Conservation (phyloP, 2,329 filamentous ascomycete genomes). For the Myriosclerotinia duriaeana region DNA sequence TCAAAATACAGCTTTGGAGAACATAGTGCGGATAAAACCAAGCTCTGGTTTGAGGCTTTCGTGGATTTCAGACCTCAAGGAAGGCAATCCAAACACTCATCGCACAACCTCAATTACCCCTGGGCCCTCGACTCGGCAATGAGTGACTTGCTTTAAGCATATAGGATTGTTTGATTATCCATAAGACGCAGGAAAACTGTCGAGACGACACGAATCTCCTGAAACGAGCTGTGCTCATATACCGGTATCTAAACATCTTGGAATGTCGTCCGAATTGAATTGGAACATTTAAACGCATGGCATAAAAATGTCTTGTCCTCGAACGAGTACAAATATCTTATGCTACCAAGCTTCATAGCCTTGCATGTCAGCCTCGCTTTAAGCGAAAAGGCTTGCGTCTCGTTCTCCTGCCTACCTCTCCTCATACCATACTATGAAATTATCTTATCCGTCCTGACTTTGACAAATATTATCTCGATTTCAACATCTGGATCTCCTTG, state of each 20-base stretch:
- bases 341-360: neutral
- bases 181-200: neutral
- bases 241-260: too few relatives aligned
- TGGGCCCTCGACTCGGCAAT: neutral
- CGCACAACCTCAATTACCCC: too few relatives aligned
- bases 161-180: too few relatives aligned
- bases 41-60: neutral
- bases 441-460: neutral
- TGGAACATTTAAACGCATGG: neutral
- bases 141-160: neutral
- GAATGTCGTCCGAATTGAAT: neutral
- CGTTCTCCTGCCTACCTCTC: constrained; percentile 7
- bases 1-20: too few relatives aligned
- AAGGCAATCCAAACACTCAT: too few relatives aligned
- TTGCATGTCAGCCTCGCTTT: constrained; percentile 17
- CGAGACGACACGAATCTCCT: neutral
- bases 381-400: constrained; percentile 22
- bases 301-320: neutral
- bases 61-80: too few relatives aligned
- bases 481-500: neutral
- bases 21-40: too few relatives aligned
- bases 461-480: neutral
- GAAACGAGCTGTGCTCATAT: neutral
- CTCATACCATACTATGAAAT: neutral
- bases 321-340: neutral